A percentile compares a stretch with the other conserved stretches of the same genome.
Evolutionary conservation across 2,329 filamentous ascomycete genomes (phyloP).

Genomic region (Pseudocercospora vitis): DNA sequence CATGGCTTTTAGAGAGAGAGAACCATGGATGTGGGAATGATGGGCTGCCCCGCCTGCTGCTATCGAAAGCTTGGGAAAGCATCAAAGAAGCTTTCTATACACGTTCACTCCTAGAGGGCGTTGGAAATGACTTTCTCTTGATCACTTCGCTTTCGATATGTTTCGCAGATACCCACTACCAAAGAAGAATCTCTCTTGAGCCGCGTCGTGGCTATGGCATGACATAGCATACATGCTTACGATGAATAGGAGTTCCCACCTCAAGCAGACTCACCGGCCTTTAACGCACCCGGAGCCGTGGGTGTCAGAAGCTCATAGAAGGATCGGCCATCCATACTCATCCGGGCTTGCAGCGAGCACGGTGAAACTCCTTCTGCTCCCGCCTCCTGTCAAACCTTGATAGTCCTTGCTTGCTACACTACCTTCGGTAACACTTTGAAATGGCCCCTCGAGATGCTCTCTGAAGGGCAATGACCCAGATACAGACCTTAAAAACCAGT

Average conservation of each 20-base stretch:
- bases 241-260: constrained; percentile 23
- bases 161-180: too few species aligned
- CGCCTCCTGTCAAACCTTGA: neutral
- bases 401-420: neutral
- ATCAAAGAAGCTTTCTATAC: neutral
- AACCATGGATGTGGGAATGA: neutral
- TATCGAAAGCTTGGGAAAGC: neutral
- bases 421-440: neutral
- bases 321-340: neutral
- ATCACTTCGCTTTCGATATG: too few species aligned
- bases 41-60: neutral
- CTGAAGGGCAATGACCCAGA: neutral
- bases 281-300: constrained; percentile 22
- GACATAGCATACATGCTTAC: constrained; percentile 13
- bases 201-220: neutral
- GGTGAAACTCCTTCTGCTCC: neutral
- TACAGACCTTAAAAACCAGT: constrained; percentile 7
- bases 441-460: neutral
- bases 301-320: constrained; percentile 23
- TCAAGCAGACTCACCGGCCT: constrained; percentile 22
- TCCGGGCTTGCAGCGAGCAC: neutral
- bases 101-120: neutral
- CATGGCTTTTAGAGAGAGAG: neutral
- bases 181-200: too few species aligned
- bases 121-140: neutral